Percentiles rank a stretch among this genome's conserved stretches.
These are phyloP conservation scores for Drechslerella coelobrocha DNA, from an alignment of 2,329 filamentous ascomycete genomes.

Conservation along the genomic window DNA sequence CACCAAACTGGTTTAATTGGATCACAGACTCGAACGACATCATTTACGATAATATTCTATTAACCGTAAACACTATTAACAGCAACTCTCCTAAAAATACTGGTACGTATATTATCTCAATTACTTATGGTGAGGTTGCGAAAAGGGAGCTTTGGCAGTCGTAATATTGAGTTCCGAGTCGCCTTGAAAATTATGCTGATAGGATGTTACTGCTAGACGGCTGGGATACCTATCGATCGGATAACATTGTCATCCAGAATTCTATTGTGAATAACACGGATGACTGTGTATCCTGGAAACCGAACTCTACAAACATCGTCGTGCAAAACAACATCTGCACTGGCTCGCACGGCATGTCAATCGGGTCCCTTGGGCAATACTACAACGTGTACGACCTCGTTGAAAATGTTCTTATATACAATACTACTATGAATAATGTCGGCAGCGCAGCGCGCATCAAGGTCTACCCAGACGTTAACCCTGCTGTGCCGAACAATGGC, in stretches of 20 bases:
- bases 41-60: conserved; percentile 69
- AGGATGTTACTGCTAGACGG: conserved; percentile 61
- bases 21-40: conserved; percentile 71
- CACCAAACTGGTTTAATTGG: conserved; percentile 70
- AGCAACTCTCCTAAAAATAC: conserved; percentile 69
- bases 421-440: conserved; percentile 67
- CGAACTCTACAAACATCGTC: conserved; percentile 72
- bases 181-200: no score
- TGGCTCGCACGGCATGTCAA: conserved; percentile 74
- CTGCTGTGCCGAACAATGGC: conserved; percentile 66
- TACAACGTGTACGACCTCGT: conserved; percentile 70
- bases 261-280: conserved; percentile 70
- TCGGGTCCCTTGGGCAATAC: conserved; percentile 76
- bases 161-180: no score
- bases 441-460: conserved; percentile 72
- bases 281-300: conserved; percentile 76
- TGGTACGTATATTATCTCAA: background rate
- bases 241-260: conserved; percentile 71
- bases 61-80: conserved; percentile 65
- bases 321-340: conserved; percentile 72
- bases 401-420: conserved; percentile 71
- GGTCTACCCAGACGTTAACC: conserved; percentile 70
- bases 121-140: no score
- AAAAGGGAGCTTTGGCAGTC: no score
- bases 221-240: conserved; percentile 69